Conservation (phyloP, 2,329 filamentous ascomycete genomes). For the Ophiostoma fasciatum region DNA sequence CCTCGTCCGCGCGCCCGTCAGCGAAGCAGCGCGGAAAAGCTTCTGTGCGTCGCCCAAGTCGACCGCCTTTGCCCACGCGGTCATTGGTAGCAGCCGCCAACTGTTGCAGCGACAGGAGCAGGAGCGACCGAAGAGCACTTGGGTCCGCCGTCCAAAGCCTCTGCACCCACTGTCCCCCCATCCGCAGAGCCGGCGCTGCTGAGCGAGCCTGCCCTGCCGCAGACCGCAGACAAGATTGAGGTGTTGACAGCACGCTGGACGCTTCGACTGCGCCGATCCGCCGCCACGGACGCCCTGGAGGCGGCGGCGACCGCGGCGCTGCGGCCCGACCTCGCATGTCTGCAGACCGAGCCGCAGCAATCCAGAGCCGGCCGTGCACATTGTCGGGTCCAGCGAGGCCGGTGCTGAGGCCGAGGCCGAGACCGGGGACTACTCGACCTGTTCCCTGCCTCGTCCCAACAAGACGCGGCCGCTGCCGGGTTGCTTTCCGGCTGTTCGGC, state of each 20-base stretch:
- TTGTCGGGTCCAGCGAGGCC: background rate
- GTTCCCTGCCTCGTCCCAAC: slow-evolving; percentile 6
- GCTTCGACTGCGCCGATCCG: background rate
- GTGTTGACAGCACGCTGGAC: slow-evolving; percentile 22
- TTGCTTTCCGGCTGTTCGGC: no score
- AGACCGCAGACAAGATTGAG: slow-evolving; percentile 37
- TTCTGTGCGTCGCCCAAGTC: slow-evolving; percentile 22
- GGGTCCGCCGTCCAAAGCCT: no score
- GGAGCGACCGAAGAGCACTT: no score
- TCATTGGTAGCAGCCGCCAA: slow-evolving; percentile 28
- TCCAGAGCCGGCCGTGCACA: background rate
- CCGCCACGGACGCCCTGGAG: background rate
- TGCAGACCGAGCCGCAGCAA: no score
- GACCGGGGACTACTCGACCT: background rate
- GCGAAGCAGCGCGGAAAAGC: slow-evolving; percentile 8
- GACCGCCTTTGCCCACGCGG: slow-evolving; percentile 29
- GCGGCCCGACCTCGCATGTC: no score
- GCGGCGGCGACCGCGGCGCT: no score
- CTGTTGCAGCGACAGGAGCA: no score
- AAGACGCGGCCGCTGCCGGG: slow-evolving; percentile 10
- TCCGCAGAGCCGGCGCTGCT: slow-evolving; percentile 30
- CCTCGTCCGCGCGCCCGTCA: no score
- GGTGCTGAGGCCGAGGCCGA: no score
- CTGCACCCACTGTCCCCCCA: no score
- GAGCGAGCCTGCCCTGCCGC: slow-evolving; percentile 39